Evolutionary conservation across 2,329 filamentous ascomycete genomes (phyloP).

Genomic region (Aspergillus nomiae): DNA sequence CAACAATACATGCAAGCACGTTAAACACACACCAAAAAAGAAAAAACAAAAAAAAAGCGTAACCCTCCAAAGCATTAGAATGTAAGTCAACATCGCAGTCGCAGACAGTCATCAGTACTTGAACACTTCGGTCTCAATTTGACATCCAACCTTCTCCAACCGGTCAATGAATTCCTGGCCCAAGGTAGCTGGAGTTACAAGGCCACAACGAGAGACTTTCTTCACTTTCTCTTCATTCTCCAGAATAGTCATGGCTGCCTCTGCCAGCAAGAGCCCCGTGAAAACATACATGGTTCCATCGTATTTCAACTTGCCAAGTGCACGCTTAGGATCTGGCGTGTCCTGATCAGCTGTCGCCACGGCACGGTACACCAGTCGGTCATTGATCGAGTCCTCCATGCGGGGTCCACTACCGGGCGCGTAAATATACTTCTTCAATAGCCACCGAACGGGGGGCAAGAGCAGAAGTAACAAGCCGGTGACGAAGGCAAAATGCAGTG

Average conservation of each 20-base stretch:
- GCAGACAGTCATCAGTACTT: conserved; percentile 27
- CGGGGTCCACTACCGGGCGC: conserved; percentile 54
- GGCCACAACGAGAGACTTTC: conserved; percentile 46
- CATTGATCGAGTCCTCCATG: conserved; percentile 44
- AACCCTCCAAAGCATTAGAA: not conserved
- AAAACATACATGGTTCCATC: conserved; percentile 47
- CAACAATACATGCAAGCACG: conserved; percentile 12
- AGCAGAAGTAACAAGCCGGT: conserved; percentile 50
- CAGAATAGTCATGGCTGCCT: conserved; percentile 49
- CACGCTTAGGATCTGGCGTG: conserved; percentile 36
- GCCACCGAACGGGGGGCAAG: conserved; percentile 56
- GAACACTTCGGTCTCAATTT: conserved; percentile 42
- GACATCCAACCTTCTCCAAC: conserved; percentile 46
- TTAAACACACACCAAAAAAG: too few relatives aligned
- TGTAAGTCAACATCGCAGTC: not conserved
- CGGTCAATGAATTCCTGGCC: conserved; percentile 50
- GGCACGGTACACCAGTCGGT: conserved; percentile 47
- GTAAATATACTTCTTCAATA: conserved; percentile 50
- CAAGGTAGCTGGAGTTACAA: conserved; percentile 52
- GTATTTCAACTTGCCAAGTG: conserved; percentile 45
- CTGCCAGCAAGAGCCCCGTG: conserved; percentile 46
- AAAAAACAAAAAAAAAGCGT: not conserved
- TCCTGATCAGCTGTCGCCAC: conserved; percentile 47
- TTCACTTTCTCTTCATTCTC: conserved; percentile 44
- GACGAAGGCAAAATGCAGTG: conserved; percentile 52